phyloP scores from a whole-genome alignment of 2,329 filamentous ascomycete species.

The Pseudogymnoascus sp. region DNA sequence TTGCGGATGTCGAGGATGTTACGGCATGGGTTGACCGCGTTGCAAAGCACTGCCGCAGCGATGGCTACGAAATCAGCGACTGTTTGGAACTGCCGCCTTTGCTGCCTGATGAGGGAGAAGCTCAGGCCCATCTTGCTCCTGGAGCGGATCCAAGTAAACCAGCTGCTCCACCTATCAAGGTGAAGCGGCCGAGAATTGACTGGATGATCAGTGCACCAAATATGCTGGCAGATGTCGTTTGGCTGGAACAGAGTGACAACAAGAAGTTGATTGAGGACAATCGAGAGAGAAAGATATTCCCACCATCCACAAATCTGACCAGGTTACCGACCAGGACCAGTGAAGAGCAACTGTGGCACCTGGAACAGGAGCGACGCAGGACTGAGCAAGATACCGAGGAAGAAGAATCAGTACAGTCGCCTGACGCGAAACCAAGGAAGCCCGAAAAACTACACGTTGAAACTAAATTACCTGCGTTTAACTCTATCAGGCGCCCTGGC shows the following conservation, averaged over 20 bases:
- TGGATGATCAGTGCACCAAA: conserved; percentile 82
- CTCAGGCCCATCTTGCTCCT: conserved; percentile 15
- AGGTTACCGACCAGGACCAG: neutral
- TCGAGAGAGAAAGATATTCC: conserved; percentile 66
- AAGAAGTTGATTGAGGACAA: conserved; percentile 76
- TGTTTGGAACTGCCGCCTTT: conserved; percentile 38
- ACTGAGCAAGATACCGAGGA: neutral
- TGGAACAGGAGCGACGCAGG: neutral
- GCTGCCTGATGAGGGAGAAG: conserved; percentile 15
- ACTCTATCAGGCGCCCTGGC: conserved; percentile 21
- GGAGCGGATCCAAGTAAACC: conserved; percentile 15
- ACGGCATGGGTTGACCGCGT: conserved; percentile 71
- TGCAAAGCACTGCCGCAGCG: conserved; percentile 17
- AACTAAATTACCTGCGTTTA: conserved; percentile 29
- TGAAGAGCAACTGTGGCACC: neutral
- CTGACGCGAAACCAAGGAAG: conserved; percentile 13
- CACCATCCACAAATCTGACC: conserved; percentile 29
- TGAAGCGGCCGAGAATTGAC: conserved; percentile 68
- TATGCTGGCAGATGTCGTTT: conserved; percentile 81
- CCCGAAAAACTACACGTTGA: conserved; percentile 21
- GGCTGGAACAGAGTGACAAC: conserved; percentile 77
- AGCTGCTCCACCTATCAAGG: conserved; percentile 41
- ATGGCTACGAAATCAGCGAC: conserved; percentile 24
- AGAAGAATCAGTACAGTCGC: conserved; percentile 3
- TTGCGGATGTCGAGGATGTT: conserved; percentile 65